Base-by-base conservation (phyloP, 1,284 basidiomycete genomes). In the Malassezia vespertilionis region DNA sequence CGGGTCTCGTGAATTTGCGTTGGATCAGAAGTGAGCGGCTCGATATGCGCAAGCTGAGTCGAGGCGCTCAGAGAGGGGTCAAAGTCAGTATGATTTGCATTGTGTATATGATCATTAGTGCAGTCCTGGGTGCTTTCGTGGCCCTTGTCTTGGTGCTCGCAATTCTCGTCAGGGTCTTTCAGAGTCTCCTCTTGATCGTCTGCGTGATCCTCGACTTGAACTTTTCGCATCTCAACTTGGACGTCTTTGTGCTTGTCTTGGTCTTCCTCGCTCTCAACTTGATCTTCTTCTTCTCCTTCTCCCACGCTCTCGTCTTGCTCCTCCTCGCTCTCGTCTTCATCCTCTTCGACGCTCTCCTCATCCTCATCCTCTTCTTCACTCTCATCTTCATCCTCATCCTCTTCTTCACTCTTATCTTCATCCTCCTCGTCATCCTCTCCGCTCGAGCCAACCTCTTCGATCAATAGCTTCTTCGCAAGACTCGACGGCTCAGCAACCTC, bases 281-380 rank as follows among this genome's bases (percentile, higher is more conserved):
- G 11, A 5, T 28, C 26, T 8, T 15, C n/a, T 12, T 5, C 14
- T 30, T 41, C 40, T 2, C 15, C 15, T 5, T 20, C 26, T 2
- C 31, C 30, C 14, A 14, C 27, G 30, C 21, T 2, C n/a, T 40
- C 39, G 9, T 18, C 27, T 4, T 18, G 28, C 6, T 24, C 15
- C 18, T 26, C 23, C 8, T 26, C 5, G 17, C 5, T 14, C 11
- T 24, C 40, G 22, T 22, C 41, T 20, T 33, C 33, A 1, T 28
- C 33, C 3, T 34, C 15, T 14, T 41, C 40, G 10, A 18, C 32
- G 22, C n/a, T 21, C 11, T 15, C 12, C 15, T 12, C 22, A 6
- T 31, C 42, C 5, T 46, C 36, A 12, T 27, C 30, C 15, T 24
- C 27, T 5, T 38, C 37, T 5, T 38, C 30, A 15, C 39, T 36